Evolutionary conservation across 1,284 basidiomycete genomes (phyloP), one percentile per base, ranked within the genome.

Genomic region (Rugosomyces carneus): DNA sequence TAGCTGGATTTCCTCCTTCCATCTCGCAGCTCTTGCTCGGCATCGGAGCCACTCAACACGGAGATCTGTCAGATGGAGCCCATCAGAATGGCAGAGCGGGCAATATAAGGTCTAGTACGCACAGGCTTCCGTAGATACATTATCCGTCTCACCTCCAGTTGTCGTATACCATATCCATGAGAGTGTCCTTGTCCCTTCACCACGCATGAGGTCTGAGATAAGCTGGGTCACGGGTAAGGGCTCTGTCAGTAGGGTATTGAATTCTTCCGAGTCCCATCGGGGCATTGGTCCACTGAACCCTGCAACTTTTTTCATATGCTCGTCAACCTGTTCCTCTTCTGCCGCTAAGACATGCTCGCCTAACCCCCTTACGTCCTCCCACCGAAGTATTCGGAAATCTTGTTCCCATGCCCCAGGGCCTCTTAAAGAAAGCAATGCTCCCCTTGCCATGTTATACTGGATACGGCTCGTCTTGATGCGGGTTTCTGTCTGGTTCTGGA

Each of bases 321-420:
- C 24, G 10, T 26, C 24, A 5, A 26, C 10, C 24, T 26, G 24
- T 26, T 26, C 24, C 26, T 47, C 45, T n/a, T 35, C 37, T 8
- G 23, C 5, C 2, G 38, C 34, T 2, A 45, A 5, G 2, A 31
- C 24, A 10, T 16, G 21, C 13, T 41, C 45, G 29, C 41, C 37
- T 9, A 41, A 3, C 7, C 16, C 15, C 9, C 16, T 3, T 8
- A 41, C 27, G 20, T 47, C 45, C 10, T 41, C 24, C 2, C 15
- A 8, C n/a, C 4, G 13, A 13, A 47, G 40, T 2, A 42, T 20
- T 7, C 38, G 9, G 31, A 21, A 35, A 21, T 7, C 16, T 15
- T 16, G 3, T 21, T 47, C 45, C 45, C 45, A 47, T 2, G 36
- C 10, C 3, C 45, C 43, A 27, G 21, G 9, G 11, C 43, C 43